A percentile compares a stretch with the other conserved stretches of the same genome.
phyloP scores from a whole-genome alignment of 345 rosid genomes.

The Brassica incana region DNA sequence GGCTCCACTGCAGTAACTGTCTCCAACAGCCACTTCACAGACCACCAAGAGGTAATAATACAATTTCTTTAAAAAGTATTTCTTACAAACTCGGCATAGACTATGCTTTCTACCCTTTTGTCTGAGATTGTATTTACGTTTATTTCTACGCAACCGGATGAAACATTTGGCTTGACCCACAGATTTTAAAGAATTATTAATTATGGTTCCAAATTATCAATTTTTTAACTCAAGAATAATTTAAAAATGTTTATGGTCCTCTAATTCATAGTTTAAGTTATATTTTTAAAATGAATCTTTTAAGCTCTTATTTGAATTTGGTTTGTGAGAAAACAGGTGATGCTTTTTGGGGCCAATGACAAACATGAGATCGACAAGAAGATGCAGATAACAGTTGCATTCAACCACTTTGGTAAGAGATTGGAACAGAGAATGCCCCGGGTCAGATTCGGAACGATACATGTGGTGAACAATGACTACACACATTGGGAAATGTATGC shows the following conservation, averaged over 20 bases:
- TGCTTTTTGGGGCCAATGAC: conserved; percentile 67
- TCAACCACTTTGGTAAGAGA: conserved; percentile 71
- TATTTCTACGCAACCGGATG: neutral
- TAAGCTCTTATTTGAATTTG: neutral
- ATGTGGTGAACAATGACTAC: conserved; percentile 78
- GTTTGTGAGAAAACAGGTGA: conserved; percentile 45
- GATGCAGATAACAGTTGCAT: conserved; percentile 77
- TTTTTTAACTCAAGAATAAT: too few species aligned
- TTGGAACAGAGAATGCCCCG: conserved; percentile 47
- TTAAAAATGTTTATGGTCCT: neutral
- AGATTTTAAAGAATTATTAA: neutral
- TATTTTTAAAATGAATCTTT: neutral
- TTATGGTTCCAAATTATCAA: neutral
- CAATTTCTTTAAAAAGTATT: neutral
- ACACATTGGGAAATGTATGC: conserved; percentile 75
- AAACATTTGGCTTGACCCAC: neutral
- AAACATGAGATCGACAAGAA: conserved; percentile 38
- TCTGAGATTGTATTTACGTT: neutral
- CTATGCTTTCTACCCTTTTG: neutral
- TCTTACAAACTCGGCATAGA: neutral
- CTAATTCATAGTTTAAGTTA: neutral
- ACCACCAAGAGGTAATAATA: conserved; percentile 54
- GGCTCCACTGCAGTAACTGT: conserved; percentile 67
- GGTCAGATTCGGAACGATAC: conserved; percentile 57
- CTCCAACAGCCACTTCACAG: conserved; percentile 66